Evolutionary conservation across 2,329 filamentous ascomycete species (phyloP), one percentile per base, ranked within the genome.

Genomic region (Aspergillus glaucus): DNA sequence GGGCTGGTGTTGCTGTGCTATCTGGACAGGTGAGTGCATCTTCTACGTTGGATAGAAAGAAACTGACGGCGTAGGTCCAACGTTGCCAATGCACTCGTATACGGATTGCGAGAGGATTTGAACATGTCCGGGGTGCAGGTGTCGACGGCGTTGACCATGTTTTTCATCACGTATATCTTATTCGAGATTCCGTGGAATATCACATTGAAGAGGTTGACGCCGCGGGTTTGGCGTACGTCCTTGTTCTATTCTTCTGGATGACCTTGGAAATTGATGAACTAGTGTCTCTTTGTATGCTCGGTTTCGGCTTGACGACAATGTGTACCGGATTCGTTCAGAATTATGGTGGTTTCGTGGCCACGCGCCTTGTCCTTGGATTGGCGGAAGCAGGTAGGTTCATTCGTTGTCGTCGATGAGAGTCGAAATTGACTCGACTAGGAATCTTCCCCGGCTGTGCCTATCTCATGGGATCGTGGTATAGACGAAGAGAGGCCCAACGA

Each of bases 381-480:
- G 32, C 44, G 21, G 32, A 46, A 46, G 30, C 44, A 21, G 34
- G 34, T 36, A 21, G 21, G 14, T 7, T 24, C 39, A 14, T 12
- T 42, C 22, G 17, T 6, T 10, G 14, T 19, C 6, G n/a, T 7
- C 19, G 3, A 17, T 42, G 12, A 22, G 24, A 6, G 14, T 43
- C 12, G 19, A 14, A 6, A 15, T 17, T 36, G 34, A 36, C 34
- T n/a, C 15, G 10, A 30, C 12, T 14, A 28, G 43, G 28, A 12
- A 48, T 48, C 12, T 32, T 43, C 12, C 46, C 46, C 4, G 46
- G 56, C 12, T 56, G 50, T 41, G 59, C 62, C 42, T 63, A 63
- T 47, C 50, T 62, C 40, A 75, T 75, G n/a, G 69, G 72, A 6
- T 76, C 75, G 69, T 78, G 74, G 73, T 79, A 78, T 47, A 63